Conservation (phyloP, 148 eudicot genomes). For the Arbutus unedo region DNA sequence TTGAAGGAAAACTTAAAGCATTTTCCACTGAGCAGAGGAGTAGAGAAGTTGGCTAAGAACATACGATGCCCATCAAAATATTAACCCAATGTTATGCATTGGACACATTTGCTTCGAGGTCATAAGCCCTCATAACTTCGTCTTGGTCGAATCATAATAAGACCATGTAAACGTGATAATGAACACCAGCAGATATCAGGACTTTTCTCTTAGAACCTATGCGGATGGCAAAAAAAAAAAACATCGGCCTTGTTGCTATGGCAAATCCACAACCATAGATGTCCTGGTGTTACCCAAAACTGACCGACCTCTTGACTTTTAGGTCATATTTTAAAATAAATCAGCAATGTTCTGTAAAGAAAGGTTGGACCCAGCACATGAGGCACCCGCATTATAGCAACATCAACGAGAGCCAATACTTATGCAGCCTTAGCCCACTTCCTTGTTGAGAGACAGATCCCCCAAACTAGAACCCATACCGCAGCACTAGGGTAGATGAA, state of each 20-base stretch:
- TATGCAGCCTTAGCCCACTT: not conserved
- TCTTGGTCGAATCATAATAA: not conserved
- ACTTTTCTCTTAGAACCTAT: not conserved
- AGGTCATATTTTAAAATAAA: not conserved
- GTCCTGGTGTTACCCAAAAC: not conserved
- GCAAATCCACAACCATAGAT: not conserved
- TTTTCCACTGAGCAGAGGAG: not conserved
- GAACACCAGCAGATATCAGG: not conserved
- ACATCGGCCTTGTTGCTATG: not conserved
- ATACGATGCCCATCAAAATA: slow-evolving; percentile 1
- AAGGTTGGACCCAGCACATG: not conserved
- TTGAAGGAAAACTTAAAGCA: not conserved
- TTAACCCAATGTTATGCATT: not conserved
- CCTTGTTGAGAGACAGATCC: not conserved
- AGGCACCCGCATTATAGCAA: not conserved
- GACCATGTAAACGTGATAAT: not conserved
- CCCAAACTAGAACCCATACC: not conserved
- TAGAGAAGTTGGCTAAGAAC: not conserved
- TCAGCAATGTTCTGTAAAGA: not conserved
- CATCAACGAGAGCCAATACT: not conserved
- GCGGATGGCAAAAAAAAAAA: not conserved
- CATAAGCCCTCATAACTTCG: not conserved
- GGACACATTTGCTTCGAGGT: not conserved
- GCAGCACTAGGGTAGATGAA: not conserved
- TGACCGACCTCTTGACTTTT: not conserved